phyloP scores from a whole-genome alignment of 1,284 basidiomycete genomes.

The Agaricales sp. region DNA sequence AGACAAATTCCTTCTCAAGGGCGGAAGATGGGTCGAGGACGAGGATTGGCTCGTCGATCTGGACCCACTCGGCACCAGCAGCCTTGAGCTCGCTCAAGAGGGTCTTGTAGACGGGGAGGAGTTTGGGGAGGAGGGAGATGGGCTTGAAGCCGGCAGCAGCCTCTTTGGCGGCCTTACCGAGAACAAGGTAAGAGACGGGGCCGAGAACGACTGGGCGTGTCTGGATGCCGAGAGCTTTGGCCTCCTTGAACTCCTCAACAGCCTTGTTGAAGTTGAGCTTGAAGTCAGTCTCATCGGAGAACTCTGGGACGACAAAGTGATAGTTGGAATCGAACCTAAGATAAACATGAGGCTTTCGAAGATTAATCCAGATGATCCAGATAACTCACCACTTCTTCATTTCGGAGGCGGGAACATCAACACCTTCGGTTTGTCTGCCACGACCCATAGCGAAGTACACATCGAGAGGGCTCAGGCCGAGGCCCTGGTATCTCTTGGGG shows the following conservation, averaged over 20 bases:
- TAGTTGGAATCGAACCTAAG: constrained; percentile 99
- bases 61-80: constrained; percentile 90
- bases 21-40: constrained; percentile 82
- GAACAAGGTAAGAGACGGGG: constrained; percentile 90
- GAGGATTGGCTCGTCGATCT: constrained; percentile 96
- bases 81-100: constrained; percentile 87
- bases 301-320: constrained; percentile 98
- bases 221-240: constrained; percentile 80
- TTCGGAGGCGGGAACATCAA: constrained; percentile 96
- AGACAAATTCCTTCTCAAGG: constrained; percentile 75
- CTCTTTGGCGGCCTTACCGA: constrained; percentile 88
- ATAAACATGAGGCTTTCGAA: constrained; percentile 8
- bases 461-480: constrained; percentile 85
- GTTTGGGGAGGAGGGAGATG: constrained; percentile 82
- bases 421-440: constrained; percentile 88
- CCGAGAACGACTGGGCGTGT: constrained; percentile 97
- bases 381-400: constrained; percentile 93
- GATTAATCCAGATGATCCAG: constrained; percentile 7
- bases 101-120: constrained; percentile 89
- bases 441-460: constrained; percentile 99
- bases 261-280: constrained; percentile 95
- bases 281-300: constrained; percentile 89
- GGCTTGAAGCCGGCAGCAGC: constrained; percentile 84
- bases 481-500: constrained; percentile 88
- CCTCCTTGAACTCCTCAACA: constrained; percentile 92